Conservation (phyloP, 2,329 filamentous ascomycete species). For the Torrubiellomyces zombiae region DNA sequence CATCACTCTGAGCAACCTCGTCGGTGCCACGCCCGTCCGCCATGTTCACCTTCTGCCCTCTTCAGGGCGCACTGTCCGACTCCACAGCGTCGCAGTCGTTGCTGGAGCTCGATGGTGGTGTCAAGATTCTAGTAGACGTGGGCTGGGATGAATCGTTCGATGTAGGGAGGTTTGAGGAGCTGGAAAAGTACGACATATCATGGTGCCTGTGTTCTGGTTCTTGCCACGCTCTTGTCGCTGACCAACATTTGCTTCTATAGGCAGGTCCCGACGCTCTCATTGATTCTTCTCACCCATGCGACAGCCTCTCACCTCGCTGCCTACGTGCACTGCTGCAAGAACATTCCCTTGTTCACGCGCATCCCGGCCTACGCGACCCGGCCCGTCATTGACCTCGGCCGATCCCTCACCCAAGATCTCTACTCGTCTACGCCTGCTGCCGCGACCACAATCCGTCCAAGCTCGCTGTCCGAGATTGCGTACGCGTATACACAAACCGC, state of each 20-base stretch:
- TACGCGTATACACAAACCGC: slow-evolving; percentile 36
- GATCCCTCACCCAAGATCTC: slow-evolving; percentile 78
- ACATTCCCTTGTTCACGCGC: slow-evolving; percentile 78
- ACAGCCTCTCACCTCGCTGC: slow-evolving; percentile 84
- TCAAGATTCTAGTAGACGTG: slow-evolving; percentile 87
- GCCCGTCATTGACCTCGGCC: slow-evolving; percentile 83
- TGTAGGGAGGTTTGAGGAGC: slow-evolving; percentile 60
- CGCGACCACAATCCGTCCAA: slow-evolving; percentile 61
- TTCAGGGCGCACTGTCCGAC: slow-evolving; percentile 79
- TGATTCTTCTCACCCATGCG: slow-evolving; percentile 88
- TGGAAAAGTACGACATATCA: slow-evolving; percentile 54
- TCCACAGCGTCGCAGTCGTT: slow-evolving; percentile 87
- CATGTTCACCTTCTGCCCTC: slow-evolving; percentile 94
- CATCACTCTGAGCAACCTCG: too few species aligned
- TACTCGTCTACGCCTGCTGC: slow-evolving; percentile 84
- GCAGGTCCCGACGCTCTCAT: slow-evolving; percentile 78
- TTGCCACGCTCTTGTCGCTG: slow-evolving; percentile 8
- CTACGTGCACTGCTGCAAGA: slow-evolving; percentile 92
- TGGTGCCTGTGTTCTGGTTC: background rate
- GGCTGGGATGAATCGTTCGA: slow-evolving; percentile 94
- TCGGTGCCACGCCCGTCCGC: too few species aligned
- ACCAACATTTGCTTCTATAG: slow-evolving; percentile 23
- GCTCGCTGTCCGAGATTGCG: slow-evolving; percentile 49
- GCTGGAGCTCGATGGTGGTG: slow-evolving; percentile 85
- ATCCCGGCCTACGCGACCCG: slow-evolving; percentile 90